Evolutionary conservation across 2,329 filamentous ascomycete genomes (phyloP).

Genomic region (Nannizzia gypsea): DNA sequence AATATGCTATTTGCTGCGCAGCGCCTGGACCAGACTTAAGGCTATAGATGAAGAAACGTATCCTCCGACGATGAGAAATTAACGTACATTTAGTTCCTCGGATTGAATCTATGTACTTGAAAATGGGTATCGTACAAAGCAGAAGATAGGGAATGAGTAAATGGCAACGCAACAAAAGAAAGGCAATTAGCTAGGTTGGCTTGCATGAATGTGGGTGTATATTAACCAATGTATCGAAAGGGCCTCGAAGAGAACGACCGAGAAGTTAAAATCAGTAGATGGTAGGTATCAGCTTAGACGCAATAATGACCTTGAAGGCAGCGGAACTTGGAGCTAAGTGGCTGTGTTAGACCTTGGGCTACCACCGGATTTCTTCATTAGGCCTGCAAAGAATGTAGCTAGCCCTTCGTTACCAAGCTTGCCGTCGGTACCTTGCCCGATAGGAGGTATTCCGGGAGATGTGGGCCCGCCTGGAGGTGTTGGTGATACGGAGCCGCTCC

Average conservation of each 20-base stretch:
- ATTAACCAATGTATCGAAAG: neutral
- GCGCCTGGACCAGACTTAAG: neutral
- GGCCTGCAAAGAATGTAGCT: slow-evolving; percentile 48
- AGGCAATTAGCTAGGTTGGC: neutral
- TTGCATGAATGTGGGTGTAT: neutral
- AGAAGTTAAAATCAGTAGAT: neutral
- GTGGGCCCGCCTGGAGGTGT: slow-evolving; percentile 17
- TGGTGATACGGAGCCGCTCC: slow-evolving; percentile 23
- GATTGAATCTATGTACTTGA: slow-evolving; percentile 4
- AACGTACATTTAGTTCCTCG: neutral
- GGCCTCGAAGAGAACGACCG: neutral
- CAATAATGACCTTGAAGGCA: neutral
- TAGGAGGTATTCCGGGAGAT: slow-evolving; percentile 16
- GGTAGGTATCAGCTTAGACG: neutral
- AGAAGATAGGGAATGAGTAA: neutral
- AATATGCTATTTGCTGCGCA: neutral
- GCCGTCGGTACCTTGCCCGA: slow-evolving; percentile 25
- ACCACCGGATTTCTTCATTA: slow-evolving; percentile 42
- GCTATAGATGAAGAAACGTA: neutral
- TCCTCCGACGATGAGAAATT: neutral
- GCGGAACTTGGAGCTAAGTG: neutral
- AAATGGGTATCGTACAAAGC: slow-evolving; percentile 5
- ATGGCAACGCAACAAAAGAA: neutral
- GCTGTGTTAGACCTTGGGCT: slow-evolving; percentile 29
- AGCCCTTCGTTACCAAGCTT: slow-evolving; percentile 49